Evolutionary conservation across 2,329 filamentous ascomycete genomes (phyloP).

Genomic region (Pseudocercospora vitis): DNA sequence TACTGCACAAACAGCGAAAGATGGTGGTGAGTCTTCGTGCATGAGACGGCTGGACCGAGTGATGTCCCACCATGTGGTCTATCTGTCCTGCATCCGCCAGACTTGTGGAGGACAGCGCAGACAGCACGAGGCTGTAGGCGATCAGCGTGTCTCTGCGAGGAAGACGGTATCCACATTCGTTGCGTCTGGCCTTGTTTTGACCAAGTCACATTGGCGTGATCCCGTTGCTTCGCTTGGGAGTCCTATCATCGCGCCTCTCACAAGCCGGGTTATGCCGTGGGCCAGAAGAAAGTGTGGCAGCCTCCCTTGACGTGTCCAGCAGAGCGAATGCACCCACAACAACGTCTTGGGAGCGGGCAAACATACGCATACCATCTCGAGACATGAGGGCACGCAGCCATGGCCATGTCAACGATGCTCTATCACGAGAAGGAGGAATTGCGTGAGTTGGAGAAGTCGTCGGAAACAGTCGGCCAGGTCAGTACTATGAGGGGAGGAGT

Average conservation of each 20-base stretch:
- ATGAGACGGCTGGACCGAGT: no score
- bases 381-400: slow-evolving; percentile 10
- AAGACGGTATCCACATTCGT: no score
- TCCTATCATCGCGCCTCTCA: slow-evolving; percentile 1
- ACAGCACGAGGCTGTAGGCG: no score
- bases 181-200: neutral
- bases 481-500: no score
- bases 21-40: no score
- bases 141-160: no score
- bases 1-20: no score
- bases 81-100: no score
- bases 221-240: neutral
- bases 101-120: no score
- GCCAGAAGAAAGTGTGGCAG: neutral
- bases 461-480: neutral
- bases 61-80: no score
- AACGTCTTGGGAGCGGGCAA: neutral
- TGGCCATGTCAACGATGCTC: slow-evolving; percentile 31
- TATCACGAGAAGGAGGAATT: slow-evolving; percentile 24
- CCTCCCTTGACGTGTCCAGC: slow-evolving; percentile 6
- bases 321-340: neutral
- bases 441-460: slow-evolving; percentile 11
- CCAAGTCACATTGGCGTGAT: neutral
- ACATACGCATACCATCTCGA: neutral
- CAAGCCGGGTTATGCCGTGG: neutral